phyloP scores from a whole-genome alignment of 345 rosid genomes.

The Adansonia digitata region DNA sequence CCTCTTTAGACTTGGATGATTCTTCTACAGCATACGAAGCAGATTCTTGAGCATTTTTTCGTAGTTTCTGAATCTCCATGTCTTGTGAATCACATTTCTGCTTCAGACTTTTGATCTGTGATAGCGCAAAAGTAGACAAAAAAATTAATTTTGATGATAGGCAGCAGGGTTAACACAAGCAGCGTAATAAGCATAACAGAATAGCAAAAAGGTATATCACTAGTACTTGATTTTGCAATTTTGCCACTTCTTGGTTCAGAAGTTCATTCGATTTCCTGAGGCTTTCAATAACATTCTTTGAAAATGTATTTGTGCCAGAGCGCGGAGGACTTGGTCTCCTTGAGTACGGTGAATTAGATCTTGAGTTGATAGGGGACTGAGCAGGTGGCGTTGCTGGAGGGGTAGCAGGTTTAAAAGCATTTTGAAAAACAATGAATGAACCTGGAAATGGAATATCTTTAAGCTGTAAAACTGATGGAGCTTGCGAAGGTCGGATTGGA shows the following conservation, averaged over 20 bases:
- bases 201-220: conserved; percentile 8
- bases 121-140: conserved; percentile 3
- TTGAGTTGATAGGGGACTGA: conserved; percentile 33
- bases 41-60: conserved; percentile 43
- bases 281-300: conserved; percentile 70
- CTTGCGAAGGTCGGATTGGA: conserved; percentile 64
- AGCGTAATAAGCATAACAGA: conserved; percentile 8
- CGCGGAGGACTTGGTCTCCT: conserved; percentile 74
- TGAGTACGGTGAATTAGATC: conserved; percentile 56
- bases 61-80: conserved; percentile 47
- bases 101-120: conserved; percentile 60
- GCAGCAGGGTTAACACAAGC: background rate
- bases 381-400: conserved; percentile 24
- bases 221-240: conserved; percentile 67
- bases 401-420: conserved; percentile 48
- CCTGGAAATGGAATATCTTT: conserved; percentile 73
- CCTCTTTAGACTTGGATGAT: conserved; percentile 49
- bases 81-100: conserved; percentile 64
- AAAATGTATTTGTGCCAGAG: conserved; percentile 46
- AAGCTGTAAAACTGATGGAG: conserved; percentile 52
- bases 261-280: conserved; percentile 77
- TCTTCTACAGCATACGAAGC: conserved; percentile 42
- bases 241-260: conserved; percentile 72
- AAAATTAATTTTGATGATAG: background rate
- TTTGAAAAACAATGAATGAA: conserved; percentile 62